Evolutionary conservation across 768 basidiomycete species (phyloP).

Genomic region (Clitopilus passeckerianus): DNA sequence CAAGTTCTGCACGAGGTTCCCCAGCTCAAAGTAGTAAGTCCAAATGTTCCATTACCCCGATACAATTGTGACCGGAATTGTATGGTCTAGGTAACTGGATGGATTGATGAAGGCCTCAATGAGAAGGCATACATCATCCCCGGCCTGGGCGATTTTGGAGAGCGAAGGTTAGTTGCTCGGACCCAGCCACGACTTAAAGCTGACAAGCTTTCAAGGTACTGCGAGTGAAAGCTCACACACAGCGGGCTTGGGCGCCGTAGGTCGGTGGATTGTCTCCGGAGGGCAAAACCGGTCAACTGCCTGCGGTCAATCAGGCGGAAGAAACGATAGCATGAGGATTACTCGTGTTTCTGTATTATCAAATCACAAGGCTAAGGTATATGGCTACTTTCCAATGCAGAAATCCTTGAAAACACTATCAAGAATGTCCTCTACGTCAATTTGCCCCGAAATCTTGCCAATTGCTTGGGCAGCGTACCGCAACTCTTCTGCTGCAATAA

Average conservation of each 20-base stretch:
- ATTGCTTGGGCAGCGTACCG: constrained; percentile 81
- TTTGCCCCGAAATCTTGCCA: constrained; percentile 77
- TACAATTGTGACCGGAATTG: background rate
- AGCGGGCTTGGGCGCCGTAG: too few relatives aligned
- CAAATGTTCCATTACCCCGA: background rate
- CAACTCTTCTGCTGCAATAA: constrained; percentile 82
- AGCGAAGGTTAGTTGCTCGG: constrained; percentile 53
- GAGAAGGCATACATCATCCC: constrained; percentile 90
- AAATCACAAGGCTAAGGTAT: too few relatives aligned
- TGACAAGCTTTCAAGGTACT: background rate
- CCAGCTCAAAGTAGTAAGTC: constrained; percentile 72
- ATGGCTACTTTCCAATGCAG: constrained; percentile 70
- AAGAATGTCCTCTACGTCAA: constrained; percentile 80
- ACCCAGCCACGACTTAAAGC: background rate
- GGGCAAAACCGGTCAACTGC: too few relatives aligned
- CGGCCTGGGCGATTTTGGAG: constrained; percentile 97
- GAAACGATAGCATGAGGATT: too few relatives aligned
- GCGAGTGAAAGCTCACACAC: background rate
- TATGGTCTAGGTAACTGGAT: constrained; percentile 73
- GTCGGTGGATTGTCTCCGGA: too few relatives aligned
- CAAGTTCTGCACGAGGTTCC: constrained; percentile 73
- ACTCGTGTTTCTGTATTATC: too few relatives aligned
- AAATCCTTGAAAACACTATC: constrained; percentile 83
- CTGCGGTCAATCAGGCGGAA: too few relatives aligned
- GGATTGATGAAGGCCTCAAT: constrained; percentile 92